Evolutionary conservation across 352 stramenopile genomes (phyloP).

Genomic region (Peronospora farinosa): DNA sequence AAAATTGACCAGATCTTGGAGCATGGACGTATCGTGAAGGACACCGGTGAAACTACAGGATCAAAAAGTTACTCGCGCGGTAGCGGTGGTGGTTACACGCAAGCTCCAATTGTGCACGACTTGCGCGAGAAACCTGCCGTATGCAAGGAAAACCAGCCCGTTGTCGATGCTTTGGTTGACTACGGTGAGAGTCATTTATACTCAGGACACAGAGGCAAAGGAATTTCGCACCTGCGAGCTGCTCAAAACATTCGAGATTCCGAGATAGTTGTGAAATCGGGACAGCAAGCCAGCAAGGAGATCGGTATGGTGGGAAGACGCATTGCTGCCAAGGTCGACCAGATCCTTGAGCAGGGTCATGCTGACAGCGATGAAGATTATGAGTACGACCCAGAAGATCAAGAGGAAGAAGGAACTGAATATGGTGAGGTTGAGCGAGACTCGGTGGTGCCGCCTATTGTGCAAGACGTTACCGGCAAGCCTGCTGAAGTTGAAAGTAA

Average conservation of each 20-base stretch:
- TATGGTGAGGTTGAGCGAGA: conserved; percentile 20
- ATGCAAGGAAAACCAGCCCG: conserved; percentile 53
- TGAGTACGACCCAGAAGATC: conserved; percentile 37
- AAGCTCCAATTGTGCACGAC: conserved; percentile 66
- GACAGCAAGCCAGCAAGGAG: conserved; percentile 40
- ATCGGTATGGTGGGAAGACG: conserved; percentile 55
- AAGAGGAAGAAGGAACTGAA: conserved; percentile 27
- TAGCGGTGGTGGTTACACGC: conserved; percentile 35
- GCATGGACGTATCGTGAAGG: conserved; percentile 57
- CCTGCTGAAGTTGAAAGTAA: conserved; percentile 42
- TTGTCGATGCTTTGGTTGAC: conserved; percentile 58
- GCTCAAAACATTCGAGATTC: conserved; percentile 52
- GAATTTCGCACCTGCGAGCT: conserved; percentile 71
- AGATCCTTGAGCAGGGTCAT: conserved; percentile 65
- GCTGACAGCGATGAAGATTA: conserved; percentile 63
- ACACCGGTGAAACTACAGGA: conserved; percentile 18
- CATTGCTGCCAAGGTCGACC: conserved; percentile 62
- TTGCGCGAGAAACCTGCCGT: conserved; percentile 51
- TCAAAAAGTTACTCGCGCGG: conserved; percentile 23
- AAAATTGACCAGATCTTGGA: conserved; percentile 77
- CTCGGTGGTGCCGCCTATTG: conserved; percentile 35
- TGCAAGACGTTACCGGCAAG: conserved; percentile 41
- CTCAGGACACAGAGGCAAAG: conserved; percentile 54
- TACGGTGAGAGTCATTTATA: conserved; percentile 72
- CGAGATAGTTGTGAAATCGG: conserved; percentile 44